phyloP scores from a whole-genome alignment of 805 yeast species.

The Candida saitoana region DNA sequence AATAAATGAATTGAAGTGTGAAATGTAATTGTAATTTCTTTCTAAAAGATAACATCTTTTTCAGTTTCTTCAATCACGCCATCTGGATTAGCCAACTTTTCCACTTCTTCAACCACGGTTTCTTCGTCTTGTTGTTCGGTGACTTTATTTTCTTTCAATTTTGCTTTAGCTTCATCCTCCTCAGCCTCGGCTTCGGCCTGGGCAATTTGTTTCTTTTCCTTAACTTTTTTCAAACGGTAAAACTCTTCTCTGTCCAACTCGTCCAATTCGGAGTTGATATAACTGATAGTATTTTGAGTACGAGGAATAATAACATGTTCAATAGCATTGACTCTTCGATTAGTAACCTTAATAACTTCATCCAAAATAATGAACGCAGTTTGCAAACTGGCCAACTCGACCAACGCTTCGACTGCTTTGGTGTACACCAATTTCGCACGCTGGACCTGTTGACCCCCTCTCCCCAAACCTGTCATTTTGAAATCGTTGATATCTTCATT shows the following conservation, averaged over 20 bases:
- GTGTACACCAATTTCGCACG: slow-evolving; percentile 91
- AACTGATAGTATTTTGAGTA: slow-evolving; percentile 88
- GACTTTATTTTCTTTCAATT: slow-evolving; percentile 17
- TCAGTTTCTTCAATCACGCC: slow-evolving; percentile 36
- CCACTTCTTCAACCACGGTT: slow-evolving; percentile 26
- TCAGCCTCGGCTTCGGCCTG: slow-evolving; percentile 62
- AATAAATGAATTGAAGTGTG: no score
- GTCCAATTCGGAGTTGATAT: slow-evolving; percentile 93
- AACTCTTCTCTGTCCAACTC: slow-evolving; percentile 98
- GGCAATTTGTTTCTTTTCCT: slow-evolving; percentile 86
- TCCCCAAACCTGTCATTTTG: slow-evolving; percentile 92
- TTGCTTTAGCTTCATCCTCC: slow-evolving; percentile 19
- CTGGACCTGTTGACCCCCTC: slow-evolving; percentile 98
- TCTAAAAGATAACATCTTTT: slow-evolving; percentile 42
- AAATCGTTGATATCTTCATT: slow-evolving; percentile 88
- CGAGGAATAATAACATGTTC: slow-evolving; percentile 98
- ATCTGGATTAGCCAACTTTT: slow-evolving; percentile 19
- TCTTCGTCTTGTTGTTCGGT: slow-evolving; percentile 13
- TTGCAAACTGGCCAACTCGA: slow-evolving; percentile 91
- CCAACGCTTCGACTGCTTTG: slow-evolving; percentile 94
- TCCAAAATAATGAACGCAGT: slow-evolving; percentile 95
- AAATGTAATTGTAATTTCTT: no score
- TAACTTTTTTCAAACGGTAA: slow-evolving; percentile 92
- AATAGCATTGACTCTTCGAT: slow-evolving; percentile 97
- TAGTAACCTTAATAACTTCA: slow-evolving; percentile 96